These are phyloP conservation scores for Rhynchospora breviuscula DNA, from an alignment of 176 grass and related monocot genomes.

Conservation along the genomic window DNA sequence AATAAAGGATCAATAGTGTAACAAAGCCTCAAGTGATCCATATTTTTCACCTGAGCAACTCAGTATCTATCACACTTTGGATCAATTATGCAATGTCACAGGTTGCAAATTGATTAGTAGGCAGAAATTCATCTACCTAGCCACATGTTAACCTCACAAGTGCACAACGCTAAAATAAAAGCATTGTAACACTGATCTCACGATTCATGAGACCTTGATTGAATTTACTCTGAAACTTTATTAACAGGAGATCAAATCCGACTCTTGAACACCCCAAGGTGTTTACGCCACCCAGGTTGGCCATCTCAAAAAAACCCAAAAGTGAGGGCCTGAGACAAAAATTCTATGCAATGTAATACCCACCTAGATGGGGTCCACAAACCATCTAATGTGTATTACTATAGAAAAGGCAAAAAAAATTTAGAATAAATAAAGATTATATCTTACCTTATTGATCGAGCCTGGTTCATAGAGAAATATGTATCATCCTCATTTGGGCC, in stretches of 20 bases:
- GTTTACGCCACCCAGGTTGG: neutral
- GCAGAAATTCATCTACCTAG: neutral
- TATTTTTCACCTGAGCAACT: neutral
- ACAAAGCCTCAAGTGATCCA: neutral
- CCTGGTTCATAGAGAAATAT: slow-evolving; percentile 82
- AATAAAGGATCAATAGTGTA: neutral
- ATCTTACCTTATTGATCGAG: slow-evolving; percentile 76
- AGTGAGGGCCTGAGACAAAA: neutral
- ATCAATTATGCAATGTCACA: neutral
- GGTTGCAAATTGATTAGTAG: neutral
- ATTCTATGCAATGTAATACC: neutral
- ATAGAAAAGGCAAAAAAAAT: neutral
- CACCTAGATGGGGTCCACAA: neutral
- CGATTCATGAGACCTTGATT: neutral
- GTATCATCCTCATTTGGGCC: slow-evolving; percentile 78
- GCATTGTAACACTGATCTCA: neutral
- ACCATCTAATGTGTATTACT: neutral
- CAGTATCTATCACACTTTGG: neutral
- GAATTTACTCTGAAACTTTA: neutral
- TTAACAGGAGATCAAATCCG: neutral
- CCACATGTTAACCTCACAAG: neutral
- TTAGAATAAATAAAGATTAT: neutral
- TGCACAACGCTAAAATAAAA: neutral
- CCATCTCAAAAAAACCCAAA: neutral
- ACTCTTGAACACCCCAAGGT: neutral